phyloP scores from a whole-genome alignment of 129 eudicot species.

The Flaveria trinervia region DNA sequence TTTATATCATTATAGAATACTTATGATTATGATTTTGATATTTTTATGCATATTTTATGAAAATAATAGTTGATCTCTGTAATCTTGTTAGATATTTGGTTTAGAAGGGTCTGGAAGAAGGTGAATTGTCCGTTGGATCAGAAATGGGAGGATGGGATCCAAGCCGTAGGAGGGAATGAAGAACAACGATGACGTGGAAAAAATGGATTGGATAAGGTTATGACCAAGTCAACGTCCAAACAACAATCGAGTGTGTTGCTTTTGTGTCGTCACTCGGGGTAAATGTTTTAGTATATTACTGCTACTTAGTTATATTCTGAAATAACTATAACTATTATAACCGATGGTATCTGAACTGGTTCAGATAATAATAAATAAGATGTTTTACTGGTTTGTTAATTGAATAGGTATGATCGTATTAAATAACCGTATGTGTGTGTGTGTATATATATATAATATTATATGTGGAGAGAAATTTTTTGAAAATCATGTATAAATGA shows the following conservation, averaged over 20 bases:
- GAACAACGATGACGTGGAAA: conserved; percentile 43
- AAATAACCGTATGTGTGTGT: no score
- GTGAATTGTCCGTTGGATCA: conserved; percentile 32
- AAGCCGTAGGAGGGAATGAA: conserved; percentile 24
- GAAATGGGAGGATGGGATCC: conserved; percentile 28
- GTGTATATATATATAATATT: no score
- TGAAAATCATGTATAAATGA: no score
- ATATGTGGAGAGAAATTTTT: no score
- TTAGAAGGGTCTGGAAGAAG: conserved; percentile 51
- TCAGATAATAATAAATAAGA: no score
- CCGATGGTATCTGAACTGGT: no score
- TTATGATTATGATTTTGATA: no score
- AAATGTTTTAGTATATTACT: no score
- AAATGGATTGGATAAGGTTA: conserved; percentile 32
- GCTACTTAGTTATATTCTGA: background rate
- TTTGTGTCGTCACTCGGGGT: conserved; percentile 4
- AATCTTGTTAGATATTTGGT: background rate
- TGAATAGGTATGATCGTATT: no score
- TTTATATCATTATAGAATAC: no score
- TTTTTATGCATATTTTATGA: background rate
- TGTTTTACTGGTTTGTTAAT: no score
- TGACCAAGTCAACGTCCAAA: conserved; percentile 41
- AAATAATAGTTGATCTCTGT: background rate
- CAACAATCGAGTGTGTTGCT: conserved; percentile 6
- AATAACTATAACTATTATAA: no score